Evolutionary conservation across 2,329 filamentous ascomycete species (phyloP).

Genomic region (Sarocladium kiliense): DNA sequence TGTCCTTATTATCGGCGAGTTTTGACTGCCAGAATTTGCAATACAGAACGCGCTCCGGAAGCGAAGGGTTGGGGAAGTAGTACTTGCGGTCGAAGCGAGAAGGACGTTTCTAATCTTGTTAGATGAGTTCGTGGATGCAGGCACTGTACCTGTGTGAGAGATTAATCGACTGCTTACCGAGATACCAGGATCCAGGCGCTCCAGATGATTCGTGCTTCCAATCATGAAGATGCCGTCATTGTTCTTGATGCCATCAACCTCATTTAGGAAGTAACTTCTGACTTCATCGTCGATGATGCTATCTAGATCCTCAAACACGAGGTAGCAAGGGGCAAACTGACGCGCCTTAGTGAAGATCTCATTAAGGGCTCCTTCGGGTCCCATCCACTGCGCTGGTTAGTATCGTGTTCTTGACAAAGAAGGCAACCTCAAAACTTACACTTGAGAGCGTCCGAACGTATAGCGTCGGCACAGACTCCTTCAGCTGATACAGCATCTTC

Average conservation of each 20-base stretch:
- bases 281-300: conserved; percentile 56
- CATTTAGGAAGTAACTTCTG: conserved; percentile 66
- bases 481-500: conserved; percentile 52
- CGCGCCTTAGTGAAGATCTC: conserved; percentile 55
- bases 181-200: conserved; percentile 62
- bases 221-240: conserved; percentile 70
- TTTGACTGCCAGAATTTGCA: conserved; percentile 58
- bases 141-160: not conserved
- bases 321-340: conserved; percentile 59
- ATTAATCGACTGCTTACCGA: conserved; percentile 29
- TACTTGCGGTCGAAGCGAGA: conserved; percentile 65
- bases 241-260: conserved; percentile 63
- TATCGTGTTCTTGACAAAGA: not conserved
- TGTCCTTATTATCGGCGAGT: conserved; percentile 49
- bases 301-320: conserved; percentile 70
- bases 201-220: conserved; percentile 60
- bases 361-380: conserved; percentile 51
- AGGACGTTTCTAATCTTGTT: conserved; percentile 47
- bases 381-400: conserved; percentile 33
- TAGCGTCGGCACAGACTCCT: conserved; percentile 50
- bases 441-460: conserved; percentile 52
- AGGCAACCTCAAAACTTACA: conserved; percentile 20
- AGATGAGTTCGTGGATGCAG: not conserved
- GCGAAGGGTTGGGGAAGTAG: conserved; percentile 52
- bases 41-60: conserved; percentile 52